Base-by-base conservation (phyloP, 371 early-diverging fungal genomes). In the Agmasoma carcini region DNA sequence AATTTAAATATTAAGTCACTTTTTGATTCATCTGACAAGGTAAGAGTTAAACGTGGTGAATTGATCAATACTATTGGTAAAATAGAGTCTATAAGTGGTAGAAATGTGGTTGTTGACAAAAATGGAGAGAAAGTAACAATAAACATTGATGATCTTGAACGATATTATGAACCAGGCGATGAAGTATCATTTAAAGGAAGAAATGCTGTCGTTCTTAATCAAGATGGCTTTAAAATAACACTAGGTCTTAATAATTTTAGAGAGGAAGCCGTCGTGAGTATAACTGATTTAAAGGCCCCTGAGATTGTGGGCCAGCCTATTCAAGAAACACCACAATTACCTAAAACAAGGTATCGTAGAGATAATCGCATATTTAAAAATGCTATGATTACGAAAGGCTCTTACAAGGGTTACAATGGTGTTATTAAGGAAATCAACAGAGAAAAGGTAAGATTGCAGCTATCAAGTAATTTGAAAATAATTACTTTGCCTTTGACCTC, bases 401-500 rank as follows among this genome's bases (percentile, higher is more conserved):
- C 86, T 12, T 88, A 85, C 77, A 97, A 97, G 72, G 95, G 96
- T 9, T 90, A 88, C 69, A 71, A 85, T 25, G 98, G 94, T 44
- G 84, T 89, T 47, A 88, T 93, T 29, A 90, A 90, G 67, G 90
- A 90, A 47, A 78, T 83, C 0, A 80, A 80, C 0, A 82, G 79
- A 55, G 74, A 73, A 5, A 79, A 78, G 55, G 88, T 83, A 0
- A 80, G 91, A 34, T 84, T 97, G 1, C 91, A 93, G 72, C 79
- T 97, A 23, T 89, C 88, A 70, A 86, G 91, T 15, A 87, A 84
- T 64, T 79, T 80, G 29, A 81, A 81, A 33, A 77, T 82, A 27
- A 78, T 90, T 41, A 80, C 72, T 26, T 80, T 91, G 1, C 29
- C 26, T n/a, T n/a, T 12, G 36, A n/a, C n/a, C n/a, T n/a, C n/a